Base-by-base conservation (phyloP, 2,329 filamentous ascomycete species). In the Penicillium sp. region DNA sequence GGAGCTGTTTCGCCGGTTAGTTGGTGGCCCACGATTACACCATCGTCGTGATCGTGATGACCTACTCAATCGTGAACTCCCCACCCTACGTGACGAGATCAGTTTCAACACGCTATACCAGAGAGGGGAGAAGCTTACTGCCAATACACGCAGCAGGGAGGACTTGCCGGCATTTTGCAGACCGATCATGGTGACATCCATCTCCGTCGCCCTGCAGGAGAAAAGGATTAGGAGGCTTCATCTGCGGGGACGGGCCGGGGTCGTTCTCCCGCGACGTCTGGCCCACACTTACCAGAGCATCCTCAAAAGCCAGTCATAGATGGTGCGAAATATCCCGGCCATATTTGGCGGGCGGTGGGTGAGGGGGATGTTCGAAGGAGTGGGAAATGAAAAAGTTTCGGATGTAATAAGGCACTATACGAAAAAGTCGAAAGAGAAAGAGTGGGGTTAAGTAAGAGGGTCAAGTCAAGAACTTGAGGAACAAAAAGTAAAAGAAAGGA, bases 161-260 rank as follows among this genome's bases (percentile, higher is more conserved):
- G 93, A 97, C 76, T 98, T 98, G 65, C 93, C 93, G 49, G 93
- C 93, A 74, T 97, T 97, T 69, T 98, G 93, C 66, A 98, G 76
- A 20, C 93, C 93, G 69, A 98, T 91, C 86, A 98, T 95, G 60
- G 93, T 97, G 68, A 98, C 91, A 74, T 98, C 93, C 90, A 98
- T 96, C 77, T 98, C 93, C 58, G 90, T 95, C 59, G 91, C 89
- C 93, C 91, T 96, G 61, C 55, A 65, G 55, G 31, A 36, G 28
- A 44, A 38, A 27, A 20, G 36, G 27, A 40, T 59, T 55, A 58
- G 53, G 49, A 47, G 20, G 46, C 46, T 42, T 50, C 50, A 49
- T 60, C 52, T 50, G 62, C 62, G 61, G 64, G 64, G 61, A 63
- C 63, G 66, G 65, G 55, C 62, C 66, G 64, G 52, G 51, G 47